Conservation (phyloP, 148 eudicot species). For the Vaccinium corymbosum region DNA sequence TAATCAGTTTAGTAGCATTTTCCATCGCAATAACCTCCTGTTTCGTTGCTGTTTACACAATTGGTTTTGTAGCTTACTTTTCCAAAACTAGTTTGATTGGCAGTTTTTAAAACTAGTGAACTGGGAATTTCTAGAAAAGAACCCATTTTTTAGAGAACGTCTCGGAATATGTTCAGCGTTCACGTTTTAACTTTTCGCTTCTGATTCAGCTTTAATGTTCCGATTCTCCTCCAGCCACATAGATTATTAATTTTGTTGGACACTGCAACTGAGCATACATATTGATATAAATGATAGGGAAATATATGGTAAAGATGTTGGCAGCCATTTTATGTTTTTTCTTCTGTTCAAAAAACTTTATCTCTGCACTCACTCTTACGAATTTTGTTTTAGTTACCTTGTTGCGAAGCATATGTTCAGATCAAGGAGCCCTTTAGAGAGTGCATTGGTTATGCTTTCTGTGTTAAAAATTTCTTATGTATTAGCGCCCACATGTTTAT, state of each 20-base stretch:
- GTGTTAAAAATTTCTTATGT: no score
- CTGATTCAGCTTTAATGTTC: not conserved
- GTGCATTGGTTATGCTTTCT: not conserved
- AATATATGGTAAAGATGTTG: not conserved
- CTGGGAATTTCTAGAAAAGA: not conserved
- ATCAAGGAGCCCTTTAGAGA: not conserved
- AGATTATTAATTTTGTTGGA: not conserved
- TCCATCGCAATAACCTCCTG: not conserved
- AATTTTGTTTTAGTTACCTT: not conserved
- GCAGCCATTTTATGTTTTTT: not conserved
- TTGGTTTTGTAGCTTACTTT: not conserved
- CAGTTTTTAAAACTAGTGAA: not conserved
- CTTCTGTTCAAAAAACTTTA: not conserved
- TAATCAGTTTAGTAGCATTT: not conserved
- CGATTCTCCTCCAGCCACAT: not conserved
- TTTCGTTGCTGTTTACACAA: not conserved
- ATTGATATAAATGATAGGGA: not conserved
- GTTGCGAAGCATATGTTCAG: not conserved
- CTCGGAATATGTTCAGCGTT: not conserved
- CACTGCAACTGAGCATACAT: not conserved
- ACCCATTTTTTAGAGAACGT: not conserved
- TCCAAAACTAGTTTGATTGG: not conserved
- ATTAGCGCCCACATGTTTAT: not conserved
- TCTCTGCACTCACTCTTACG: not conserved
- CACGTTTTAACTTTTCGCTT: not conserved